Evolutionary conservation across 768 basidiomycete species (phyloP).

Genomic region (Brasilioporus rufonigricans): DNA sequence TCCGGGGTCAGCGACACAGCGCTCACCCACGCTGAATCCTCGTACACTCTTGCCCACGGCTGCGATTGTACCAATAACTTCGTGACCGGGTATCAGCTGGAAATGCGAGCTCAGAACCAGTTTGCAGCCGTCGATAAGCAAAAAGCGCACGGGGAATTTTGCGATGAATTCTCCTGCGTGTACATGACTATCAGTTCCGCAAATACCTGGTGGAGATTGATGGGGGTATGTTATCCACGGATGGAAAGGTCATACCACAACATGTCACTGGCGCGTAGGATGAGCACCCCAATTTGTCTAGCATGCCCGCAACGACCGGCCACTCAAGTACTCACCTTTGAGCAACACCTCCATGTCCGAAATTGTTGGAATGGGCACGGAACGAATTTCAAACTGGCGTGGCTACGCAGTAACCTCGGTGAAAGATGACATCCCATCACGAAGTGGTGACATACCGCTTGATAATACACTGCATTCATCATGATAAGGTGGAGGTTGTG

Average conservation of each 20-base stretch:
- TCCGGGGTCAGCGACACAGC: constrained; percentile 77
- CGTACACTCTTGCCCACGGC: constrained; percentile 75
- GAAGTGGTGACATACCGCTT: constrained; percentile 30
- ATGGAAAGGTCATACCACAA: constrained; percentile 32
- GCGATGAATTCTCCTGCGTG: constrained; percentile 61
- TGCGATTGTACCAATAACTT: constrained; percentile 65
- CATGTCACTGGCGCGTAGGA: constrained; percentile 32
- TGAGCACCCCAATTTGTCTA: neutral
- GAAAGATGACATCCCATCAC: neutral
- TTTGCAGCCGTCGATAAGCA: neutral
- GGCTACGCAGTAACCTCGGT: constrained; percentile 31
- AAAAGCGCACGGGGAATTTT: constrained; percentile 42
- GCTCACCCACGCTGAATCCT: constrained; percentile 70
- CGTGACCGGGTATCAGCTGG: constrained; percentile 67
- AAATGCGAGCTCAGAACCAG: neutral
- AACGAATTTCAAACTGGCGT: constrained; percentile 50
- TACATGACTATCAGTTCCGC: constrained; percentile 57
- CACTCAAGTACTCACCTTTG: constrained; percentile 40
- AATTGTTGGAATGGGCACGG: constrained; percentile 50
- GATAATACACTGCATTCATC: constrained; percentile 53
- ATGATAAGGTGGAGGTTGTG: constrained; percentile 1
- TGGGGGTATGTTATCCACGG: neutral
- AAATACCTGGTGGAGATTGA: constrained; percentile 39
- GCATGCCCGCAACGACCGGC: neutral
- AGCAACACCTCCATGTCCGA: constrained; percentile 56